Evolutionary conservation across 306 rosid genomes (phyloP).

Genomic region (Datisca glomerata): DNA sequence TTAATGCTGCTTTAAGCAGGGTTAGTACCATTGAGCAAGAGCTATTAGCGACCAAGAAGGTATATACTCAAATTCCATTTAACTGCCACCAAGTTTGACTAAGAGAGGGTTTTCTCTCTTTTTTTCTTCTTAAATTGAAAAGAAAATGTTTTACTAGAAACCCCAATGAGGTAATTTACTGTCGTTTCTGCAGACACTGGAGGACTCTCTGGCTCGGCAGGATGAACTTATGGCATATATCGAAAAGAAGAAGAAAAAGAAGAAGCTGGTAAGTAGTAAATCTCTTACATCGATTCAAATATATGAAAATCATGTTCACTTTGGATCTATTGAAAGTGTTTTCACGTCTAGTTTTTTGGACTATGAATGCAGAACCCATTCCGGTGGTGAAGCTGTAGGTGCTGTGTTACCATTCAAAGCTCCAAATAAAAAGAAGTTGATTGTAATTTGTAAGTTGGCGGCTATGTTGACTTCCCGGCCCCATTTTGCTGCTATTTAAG

Average conservation of each 20-base stretch:
- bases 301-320: background rate
- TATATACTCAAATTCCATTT: background rate
- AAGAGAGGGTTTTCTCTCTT: background rate
- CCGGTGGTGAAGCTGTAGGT: background rate
- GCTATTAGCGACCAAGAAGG: constrained; percentile 64
- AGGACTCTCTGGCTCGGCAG: constrained; percentile 48
- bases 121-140: too few species aligned
- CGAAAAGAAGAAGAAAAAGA: constrained; percentile 51
- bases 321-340: background rate
- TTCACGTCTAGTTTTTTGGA: background rate
- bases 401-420: background rate
- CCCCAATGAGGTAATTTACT: background rate
- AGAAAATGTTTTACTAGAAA: background rate
- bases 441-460: background rate
- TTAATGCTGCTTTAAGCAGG: constrained; percentile 36
- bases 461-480: background rate
- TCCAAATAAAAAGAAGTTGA: background rate
- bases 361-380: background rate
- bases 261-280: constrained; percentile 7
- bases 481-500: background rate
- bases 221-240: constrained; percentile 54
- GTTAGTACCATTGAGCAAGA: constrained; percentile 55
- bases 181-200: constrained; percentile 41
- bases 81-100: background rate
- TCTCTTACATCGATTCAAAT: background rate